phyloP scores from a whole-genome alignment of 2,329 filamentous ascomycete genomes.

The Colletotrichum truncatum region DNA sequence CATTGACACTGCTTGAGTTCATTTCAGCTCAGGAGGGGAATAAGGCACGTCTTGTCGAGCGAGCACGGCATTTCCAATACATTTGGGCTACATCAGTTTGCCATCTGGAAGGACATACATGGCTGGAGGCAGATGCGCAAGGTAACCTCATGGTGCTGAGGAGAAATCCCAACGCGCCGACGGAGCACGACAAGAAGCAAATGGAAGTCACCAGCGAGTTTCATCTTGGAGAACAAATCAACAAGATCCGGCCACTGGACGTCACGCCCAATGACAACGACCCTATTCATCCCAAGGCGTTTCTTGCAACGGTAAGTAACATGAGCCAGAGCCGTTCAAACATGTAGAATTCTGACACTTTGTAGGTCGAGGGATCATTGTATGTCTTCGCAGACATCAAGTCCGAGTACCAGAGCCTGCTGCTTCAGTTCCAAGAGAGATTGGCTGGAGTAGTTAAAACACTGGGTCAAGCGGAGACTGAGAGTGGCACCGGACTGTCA shows the following conservation, averaged over 20 bases:
- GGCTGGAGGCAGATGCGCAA: slow-evolving; percentile 85
- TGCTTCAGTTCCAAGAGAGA: slow-evolving; percentile 81
- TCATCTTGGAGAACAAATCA: slow-evolving; percentile 91
- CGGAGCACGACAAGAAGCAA: slow-evolving; percentile 74
- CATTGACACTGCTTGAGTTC: slow-evolving; percentile 81
- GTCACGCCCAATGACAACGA: slow-evolving; percentile 72
- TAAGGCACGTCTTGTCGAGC: slow-evolving; percentile 74
- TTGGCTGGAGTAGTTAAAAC: slow-evolving; percentile 74
- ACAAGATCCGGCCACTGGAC: slow-evolving; percentile 80
- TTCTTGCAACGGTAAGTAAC: slow-evolving; percentile 81
- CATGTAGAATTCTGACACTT: slow-evolving; percentile 30
- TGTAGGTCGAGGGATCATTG: slow-evolving; percentile 87
- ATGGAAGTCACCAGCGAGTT: slow-evolving; percentile 84
- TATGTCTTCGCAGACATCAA: slow-evolving; percentile 89
- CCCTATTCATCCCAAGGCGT: slow-evolving; percentile 81
- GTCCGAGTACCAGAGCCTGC: slow-evolving; percentile 76
- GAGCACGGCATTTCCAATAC: slow-evolving; percentile 82
- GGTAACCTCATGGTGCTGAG: slow-evolving; percentile 88
- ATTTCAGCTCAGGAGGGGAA: slow-evolving; percentile 63
- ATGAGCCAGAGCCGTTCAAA: not conserved
- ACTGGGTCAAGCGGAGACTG: slow-evolving; percentile 71
- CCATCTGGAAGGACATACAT: slow-evolving; percentile 76
- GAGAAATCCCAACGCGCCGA: slow-evolving; percentile 77
- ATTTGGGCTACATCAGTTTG: slow-evolving; percentile 84
- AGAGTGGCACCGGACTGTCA: slow-evolving; percentile 9